Percentiles rank a stretch among this genome's conserved stretches.
These are phyloP conservation scores for Pseudocohnilembus persalinus DNA, from an alignment of 169 alveolate species.

Conservation along the genomic window DNA sequence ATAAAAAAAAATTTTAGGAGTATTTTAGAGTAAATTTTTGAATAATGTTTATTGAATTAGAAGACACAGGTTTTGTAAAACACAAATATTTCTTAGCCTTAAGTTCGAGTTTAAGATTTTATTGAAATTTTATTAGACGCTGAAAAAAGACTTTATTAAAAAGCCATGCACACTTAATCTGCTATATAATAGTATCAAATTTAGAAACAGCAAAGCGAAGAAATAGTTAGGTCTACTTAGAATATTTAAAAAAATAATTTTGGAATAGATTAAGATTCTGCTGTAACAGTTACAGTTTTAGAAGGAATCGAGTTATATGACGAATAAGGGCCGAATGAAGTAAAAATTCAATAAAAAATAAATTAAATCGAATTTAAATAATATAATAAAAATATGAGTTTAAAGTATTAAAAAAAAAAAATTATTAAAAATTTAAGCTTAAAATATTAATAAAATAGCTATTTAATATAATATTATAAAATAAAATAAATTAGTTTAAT, in stretches of 20 bases:
- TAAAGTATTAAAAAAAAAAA: too few relatives aligned
- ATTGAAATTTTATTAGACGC: not conserved
- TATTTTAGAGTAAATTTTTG: not conserved
- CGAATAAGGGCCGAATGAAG: not conserved
- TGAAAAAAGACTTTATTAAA: not conserved
- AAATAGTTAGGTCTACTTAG: not conserved
- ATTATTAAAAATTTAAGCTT: too few relatives aligned
- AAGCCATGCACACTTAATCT: not conserved
- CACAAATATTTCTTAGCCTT: too few relatives aligned
- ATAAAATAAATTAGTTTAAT: too few relatives aligned
- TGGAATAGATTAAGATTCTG: not conserved
- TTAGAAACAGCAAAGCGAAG: not conserved
- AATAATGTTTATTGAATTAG: not conserved
- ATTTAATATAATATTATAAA: too few relatives aligned
- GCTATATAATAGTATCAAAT: not conserved
- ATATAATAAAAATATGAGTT: too few relatives aligned
- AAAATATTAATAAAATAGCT: not conserved
- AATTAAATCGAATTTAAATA: too few relatives aligned
- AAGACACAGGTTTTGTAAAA: not conserved
- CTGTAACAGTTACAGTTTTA: not conserved
- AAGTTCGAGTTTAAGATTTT: not conserved
- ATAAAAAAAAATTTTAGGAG: too few relatives aligned
- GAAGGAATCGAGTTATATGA: not conserved
- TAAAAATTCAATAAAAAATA: too few relatives aligned
- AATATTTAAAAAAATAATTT: too few relatives aligned